Evolutionary conservation across 2,329 filamentous ascomycete species (phyloP).

Genomic region (Ophiocordyceps sinensis): DNA sequence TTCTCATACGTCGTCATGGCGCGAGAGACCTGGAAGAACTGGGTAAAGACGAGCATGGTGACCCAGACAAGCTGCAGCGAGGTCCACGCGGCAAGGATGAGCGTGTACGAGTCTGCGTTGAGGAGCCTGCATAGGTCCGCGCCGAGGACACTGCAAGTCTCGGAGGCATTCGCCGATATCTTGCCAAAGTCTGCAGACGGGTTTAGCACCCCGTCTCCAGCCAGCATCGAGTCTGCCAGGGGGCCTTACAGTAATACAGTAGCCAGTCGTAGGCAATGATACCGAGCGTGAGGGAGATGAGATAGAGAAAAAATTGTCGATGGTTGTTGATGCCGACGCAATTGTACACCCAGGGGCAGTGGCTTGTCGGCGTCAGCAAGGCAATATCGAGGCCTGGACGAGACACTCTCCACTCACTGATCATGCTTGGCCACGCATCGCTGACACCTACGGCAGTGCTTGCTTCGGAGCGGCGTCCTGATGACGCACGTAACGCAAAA

Average conservation of each 20-base stretch:
- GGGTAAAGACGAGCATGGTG: slow-evolving; percentile 89
- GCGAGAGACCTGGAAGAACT: slow-evolving; percentile 80
- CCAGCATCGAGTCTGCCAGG: not conserved
- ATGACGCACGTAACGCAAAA: slow-evolving; percentile 96
- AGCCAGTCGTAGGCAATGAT: slow-evolving; percentile 60
- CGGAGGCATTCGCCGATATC: slow-evolving; percentile 36
- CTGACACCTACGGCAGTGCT: slow-evolving; percentile 84
- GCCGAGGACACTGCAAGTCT: slow-evolving; percentile 62
- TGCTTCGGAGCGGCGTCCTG: slow-evolving; percentile 79
- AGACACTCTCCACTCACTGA: slow-evolving; percentile 47
- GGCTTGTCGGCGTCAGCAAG: slow-evolving; percentile 32
- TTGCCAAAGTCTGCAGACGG: slow-evolving; percentile 41
- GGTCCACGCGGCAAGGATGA: slow-evolving; percentile 67
- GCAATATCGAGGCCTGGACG: not conserved
- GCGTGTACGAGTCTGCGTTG: slow-evolving; percentile 70
- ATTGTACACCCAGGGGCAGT: slow-evolving; percentile 97
- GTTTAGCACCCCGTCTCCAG: not conserved
- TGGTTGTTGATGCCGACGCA: slow-evolving; percentile 94
- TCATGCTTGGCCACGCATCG: slow-evolving; percentile 94
- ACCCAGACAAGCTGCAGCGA: slow-evolving; percentile 86
- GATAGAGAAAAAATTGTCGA: slow-evolving; percentile 85
- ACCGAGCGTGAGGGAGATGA: slow-evolving; percentile 62
- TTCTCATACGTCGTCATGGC: slow-evolving; percentile 95
- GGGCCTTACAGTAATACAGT: slow-evolving; percentile 51
- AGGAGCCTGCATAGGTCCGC: slow-evolving; percentile 59